Evolutionary conservation across 1,284 basidiomycete species (phyloP).

Genomic region (Malassezia brasiliensis): DNA sequence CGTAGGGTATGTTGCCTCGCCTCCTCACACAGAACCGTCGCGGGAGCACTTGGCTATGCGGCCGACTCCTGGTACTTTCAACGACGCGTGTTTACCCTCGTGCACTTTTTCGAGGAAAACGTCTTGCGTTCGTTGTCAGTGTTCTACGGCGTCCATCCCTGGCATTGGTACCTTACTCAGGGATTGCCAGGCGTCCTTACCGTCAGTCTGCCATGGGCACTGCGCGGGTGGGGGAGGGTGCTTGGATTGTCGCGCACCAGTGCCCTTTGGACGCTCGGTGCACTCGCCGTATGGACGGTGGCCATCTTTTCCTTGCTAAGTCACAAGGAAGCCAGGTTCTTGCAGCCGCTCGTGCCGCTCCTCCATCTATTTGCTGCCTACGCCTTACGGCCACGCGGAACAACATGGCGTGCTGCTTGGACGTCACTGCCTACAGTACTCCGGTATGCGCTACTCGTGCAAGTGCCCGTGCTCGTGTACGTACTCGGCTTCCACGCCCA

Average conservation of each 20-base stretch:
- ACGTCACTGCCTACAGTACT: constrained; percentile 1
- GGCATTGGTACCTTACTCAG: constrained; percentile 82
- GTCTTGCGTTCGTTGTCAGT: constrained; percentile 59
- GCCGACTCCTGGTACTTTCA: constrained; percentile 66
- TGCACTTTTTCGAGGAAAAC: constrained; percentile 73
- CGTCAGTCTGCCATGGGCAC: constrained; percentile 64
- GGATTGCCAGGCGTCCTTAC: constrained; percentile 68
- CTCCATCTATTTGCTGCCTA: constrained; percentile 63
- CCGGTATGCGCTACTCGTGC: constrained; percentile 18
- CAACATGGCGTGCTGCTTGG: background rate
- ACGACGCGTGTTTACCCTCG: constrained; percentile 54
- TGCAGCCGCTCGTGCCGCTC: constrained; percentile 82
- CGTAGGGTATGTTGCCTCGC: background rate
- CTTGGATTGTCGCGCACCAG: background rate
- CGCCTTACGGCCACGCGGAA: constrained; percentile 1
- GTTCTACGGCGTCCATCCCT: constrained; percentile 83
- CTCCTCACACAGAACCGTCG: constrained; percentile 28
- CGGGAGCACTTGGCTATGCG: constrained; percentile 50
- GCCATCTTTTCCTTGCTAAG: constrained; percentile 29
- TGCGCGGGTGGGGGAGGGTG: constrained; percentile 52
- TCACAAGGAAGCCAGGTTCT: constrained; percentile 86
- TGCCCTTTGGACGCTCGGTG: constrained; percentile 14
- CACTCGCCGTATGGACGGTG: constrained; percentile 19
- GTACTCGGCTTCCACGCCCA: constrained; percentile 24
- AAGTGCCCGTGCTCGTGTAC: constrained; percentile 26